Conservation (phyloP, 768 basidiomycete genomes). For the Suillus lakei region DNA sequence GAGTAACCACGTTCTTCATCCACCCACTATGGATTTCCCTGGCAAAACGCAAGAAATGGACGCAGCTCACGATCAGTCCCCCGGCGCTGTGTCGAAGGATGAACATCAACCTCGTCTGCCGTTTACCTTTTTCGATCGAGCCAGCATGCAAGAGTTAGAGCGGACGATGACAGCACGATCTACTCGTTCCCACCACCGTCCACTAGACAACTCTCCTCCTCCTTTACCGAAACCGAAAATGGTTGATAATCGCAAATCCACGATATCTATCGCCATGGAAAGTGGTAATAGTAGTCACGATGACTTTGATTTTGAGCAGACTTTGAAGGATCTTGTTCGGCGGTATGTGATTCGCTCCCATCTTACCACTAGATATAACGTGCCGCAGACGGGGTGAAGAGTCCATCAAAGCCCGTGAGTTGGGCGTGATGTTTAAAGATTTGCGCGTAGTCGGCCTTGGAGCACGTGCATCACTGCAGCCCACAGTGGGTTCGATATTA, state of each 20-base stretch:
- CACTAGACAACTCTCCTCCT: background rate
- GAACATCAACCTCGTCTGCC: background rate
- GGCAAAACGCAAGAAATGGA: background rate
- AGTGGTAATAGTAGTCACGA: constrained; percentile 36
- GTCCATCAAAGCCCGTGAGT: constrained; percentile 54
- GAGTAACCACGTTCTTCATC: background rate
- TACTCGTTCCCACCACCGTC: background rate
- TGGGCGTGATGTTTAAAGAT: constrained; percentile 65
- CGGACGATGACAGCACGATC: constrained; percentile 4
- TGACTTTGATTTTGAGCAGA: constrained; percentile 37
- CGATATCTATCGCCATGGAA: constrained; percentile 4
- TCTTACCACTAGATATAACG: background rate
- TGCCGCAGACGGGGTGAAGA: constrained; percentile 48
- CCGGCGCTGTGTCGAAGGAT: background rate
- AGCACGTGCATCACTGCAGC: constrained; percentile 54
- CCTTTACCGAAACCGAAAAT: background rate
- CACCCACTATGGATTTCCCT: background rate
- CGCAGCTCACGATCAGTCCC: background rate
- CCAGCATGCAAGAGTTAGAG: constrained; percentile 2
- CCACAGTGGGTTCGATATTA: constrained; percentile 66
- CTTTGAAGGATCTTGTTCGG: constrained; percentile 27
- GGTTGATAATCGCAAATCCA: background rate
- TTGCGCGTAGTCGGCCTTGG: constrained; percentile 66
- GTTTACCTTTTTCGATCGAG: constrained; percentile 5
- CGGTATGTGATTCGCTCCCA: constrained; percentile 18